Conservation (phyloP, 2,329 filamentous ascomycete species). For the Pseudocercospora pini-densiflorae region DNA sequence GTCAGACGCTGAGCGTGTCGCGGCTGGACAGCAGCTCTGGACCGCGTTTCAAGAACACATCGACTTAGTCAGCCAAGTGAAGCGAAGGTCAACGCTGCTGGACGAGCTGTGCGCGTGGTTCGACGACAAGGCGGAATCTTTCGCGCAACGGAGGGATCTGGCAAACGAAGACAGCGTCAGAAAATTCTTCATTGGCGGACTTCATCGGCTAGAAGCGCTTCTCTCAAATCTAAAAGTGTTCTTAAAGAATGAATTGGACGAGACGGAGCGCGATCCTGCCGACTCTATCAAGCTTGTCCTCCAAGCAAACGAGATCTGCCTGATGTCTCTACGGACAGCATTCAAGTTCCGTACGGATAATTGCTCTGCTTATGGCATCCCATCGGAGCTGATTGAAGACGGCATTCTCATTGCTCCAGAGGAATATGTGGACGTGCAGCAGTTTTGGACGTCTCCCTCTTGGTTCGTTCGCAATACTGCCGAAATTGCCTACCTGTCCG, state of each 20-base stretch:
- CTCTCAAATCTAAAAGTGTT: slow-evolving; percentile 27
- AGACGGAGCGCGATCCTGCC: slow-evolving; percentile 23
- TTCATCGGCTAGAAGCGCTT: slow-evolving; percentile 35
- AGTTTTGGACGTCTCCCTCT: slow-evolving; percentile 81
- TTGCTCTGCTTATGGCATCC: slow-evolving; percentile 72
- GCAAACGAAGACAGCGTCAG: slow-evolving; percentile 79
- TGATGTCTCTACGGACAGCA: slow-evolving; percentile 65
- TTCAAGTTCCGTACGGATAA: slow-evolving; percentile 75
- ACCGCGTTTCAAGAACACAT: slow-evolving; percentile 74
- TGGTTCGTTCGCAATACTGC: slow-evolving; percentile 47
- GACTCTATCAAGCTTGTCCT: slow-evolving; percentile 55
- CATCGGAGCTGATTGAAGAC: slow-evolving; percentile 62
- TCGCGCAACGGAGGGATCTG: slow-evolving; percentile 64
- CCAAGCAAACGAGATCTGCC: slow-evolving; percentile 78
- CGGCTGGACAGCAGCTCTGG: slow-evolving; percentile 80
- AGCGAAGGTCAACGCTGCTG: slow-evolving; percentile 71
- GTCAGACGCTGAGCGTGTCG: slow-evolving; percentile 89
- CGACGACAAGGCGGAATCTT: slow-evolving; percentile 75
- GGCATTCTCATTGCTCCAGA: slow-evolving; percentile 54
- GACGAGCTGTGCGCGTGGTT: slow-evolving; percentile 76
- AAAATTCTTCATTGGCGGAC: slow-evolving; percentile 73
- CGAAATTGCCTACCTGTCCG: slow-evolving; percentile 47
- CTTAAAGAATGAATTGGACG: slow-evolving; percentile 30
- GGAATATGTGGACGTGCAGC: slow-evolving; percentile 69
- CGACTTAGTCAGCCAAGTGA: slow-evolving; percentile 48